Evolutionary conservation across 192 early-diverging fungal species (phyloP), one percentile per base, ranked within the genome.

Genomic region (Spinellus fusiger): DNA sequence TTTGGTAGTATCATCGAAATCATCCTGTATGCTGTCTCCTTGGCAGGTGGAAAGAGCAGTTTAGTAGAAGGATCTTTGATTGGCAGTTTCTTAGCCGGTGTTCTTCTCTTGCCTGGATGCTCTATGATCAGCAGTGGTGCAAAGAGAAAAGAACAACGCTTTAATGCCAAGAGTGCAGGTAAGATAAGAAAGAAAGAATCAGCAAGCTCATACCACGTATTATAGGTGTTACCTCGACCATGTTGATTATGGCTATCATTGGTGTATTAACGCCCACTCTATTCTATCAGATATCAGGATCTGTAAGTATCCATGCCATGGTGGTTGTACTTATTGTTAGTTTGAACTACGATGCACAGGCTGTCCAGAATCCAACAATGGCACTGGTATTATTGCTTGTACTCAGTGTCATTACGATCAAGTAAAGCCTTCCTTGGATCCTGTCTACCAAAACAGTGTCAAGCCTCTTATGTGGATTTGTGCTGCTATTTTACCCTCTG

Each of bases 1-100:
- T 98, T 98, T 72, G 96, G 95, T 32, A 88, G 85, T 27, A 96
- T 98, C 29, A 90, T 98, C 61, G 96, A 98, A 73, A 89, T 96
- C 54, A 93, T 96, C 51, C 80, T 98, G 32, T 97, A 97, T 75
- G 75, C 84, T 5, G 85, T 97, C 15, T 94, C 93, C 6, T 71
- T 98, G 66, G 86, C 85, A 52, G 79, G 92, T 68, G 94, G 93
- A 25, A 95, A 95, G 74, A 83, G 83, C 32, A 64, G 74, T 32
- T 81, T 98, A 33, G 92, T 94, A 0, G 93, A 95, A 72, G 96
- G 96, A 31, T 83, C 90, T 15, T 72, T 98, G 60, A 89, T 98
- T 51, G 96, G 96, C 31, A 93, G 89, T 49, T 86, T 96, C 57
- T 79, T 97, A 54, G 87, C 88, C 3, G 93, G 92, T 5, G 73